Evolutionary conservation across 2,329 filamentous ascomycete species (phyloP).

Genomic region (Clonostachys sp.): DNA sequence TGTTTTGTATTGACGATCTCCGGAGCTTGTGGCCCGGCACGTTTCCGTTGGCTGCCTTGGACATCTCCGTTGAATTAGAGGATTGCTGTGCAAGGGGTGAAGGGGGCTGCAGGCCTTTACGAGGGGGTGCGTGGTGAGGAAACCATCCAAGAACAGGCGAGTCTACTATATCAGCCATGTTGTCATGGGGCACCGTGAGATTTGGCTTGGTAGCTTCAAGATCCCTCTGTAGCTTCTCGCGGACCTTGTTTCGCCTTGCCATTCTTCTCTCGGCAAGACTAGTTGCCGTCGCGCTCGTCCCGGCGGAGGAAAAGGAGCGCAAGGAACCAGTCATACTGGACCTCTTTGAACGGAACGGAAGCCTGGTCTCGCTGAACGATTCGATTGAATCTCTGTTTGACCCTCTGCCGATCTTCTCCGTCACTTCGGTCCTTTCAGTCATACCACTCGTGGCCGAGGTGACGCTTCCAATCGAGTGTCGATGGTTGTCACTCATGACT

Average conservation of each 20-base stretch:
- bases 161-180: not conserved
- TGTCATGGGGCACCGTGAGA: not conserved
- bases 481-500: not conserved
- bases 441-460: not conserved
- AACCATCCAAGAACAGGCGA: constrained; percentile 4
- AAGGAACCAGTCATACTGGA: too few relatives aligned
- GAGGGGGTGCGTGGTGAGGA: not conserved
- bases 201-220: constrained; percentile 1
- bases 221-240: constrained; percentile 3
- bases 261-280: constrained; percentile 1
- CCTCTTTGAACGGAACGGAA: too few relatives aligned
- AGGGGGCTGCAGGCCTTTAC: not conserved
- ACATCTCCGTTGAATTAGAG: not conserved
- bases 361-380: not conserved
- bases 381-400: not conserved
- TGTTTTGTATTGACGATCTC: not conserved
- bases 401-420: not conserved
- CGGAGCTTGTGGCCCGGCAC: not conserved
- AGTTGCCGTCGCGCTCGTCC: not conserved
- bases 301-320: not conserved
- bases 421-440: not conserved
- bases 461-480: constrained; percentile 1
- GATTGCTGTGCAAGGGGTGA: not conserved
- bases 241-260: constrained; percentile 1
- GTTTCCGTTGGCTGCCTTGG: not conserved